A percentile compares a stretch with the other conserved stretches of the same genome.
These are phyloP conservation scores for Lumnitzera littorea DNA, from an alignment of 345 rosid species.

Conservation along the genomic window DNA sequence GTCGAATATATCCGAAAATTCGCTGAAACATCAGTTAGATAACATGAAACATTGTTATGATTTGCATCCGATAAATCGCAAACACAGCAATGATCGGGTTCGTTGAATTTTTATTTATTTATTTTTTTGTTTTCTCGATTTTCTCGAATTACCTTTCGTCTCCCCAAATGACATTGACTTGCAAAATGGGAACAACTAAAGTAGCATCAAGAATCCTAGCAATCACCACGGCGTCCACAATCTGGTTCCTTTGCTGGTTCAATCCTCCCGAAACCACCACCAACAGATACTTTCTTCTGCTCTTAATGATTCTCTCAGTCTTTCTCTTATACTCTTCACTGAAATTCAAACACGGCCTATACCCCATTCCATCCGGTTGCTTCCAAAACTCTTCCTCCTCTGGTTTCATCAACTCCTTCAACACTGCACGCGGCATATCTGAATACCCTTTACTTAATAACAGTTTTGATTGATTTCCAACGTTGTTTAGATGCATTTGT, in stretches of 20 bases:
- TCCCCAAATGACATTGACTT: slow-evolving; percentile 96
- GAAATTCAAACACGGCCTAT: slow-evolving; percentile 64
- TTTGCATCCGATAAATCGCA: background rate
- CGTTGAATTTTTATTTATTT: too few relatives aligned
- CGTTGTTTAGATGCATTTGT: too few relatives aligned
- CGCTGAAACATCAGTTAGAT: slow-evolving; percentile 27
- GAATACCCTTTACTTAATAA: too few relatives aligned
- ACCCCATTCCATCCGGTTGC: slow-evolving; percentile 90
- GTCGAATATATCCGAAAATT: slow-evolving; percentile 91
- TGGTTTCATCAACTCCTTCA: too few relatives aligned
- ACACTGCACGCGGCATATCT: too few relatives aligned
- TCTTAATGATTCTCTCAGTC: slow-evolving; percentile 28
- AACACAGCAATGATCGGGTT: too few relatives aligned
- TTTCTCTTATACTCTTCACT: slow-evolving; percentile 43
- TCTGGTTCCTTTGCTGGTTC: slow-evolving; percentile 98
- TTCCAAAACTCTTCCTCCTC: slow-evolving; percentile 58
- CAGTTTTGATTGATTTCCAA: too few relatives aligned
- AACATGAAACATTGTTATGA: slow-evolving; percentile 20
- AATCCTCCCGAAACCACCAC: slow-evolving; percentile 94
- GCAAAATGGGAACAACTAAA: slow-evolving; percentile 88
- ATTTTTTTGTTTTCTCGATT: too few relatives aligned
- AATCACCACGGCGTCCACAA: slow-evolving; percentile 95
- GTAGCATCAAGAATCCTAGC: slow-evolving; percentile 94
- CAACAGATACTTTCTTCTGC: slow-evolving; percentile 58
- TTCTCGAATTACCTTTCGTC: slow-evolving; percentile 67